phyloP scores from a whole-genome alignment of 1,139 yeast genomes.

The Pichia sp. region DNA sequence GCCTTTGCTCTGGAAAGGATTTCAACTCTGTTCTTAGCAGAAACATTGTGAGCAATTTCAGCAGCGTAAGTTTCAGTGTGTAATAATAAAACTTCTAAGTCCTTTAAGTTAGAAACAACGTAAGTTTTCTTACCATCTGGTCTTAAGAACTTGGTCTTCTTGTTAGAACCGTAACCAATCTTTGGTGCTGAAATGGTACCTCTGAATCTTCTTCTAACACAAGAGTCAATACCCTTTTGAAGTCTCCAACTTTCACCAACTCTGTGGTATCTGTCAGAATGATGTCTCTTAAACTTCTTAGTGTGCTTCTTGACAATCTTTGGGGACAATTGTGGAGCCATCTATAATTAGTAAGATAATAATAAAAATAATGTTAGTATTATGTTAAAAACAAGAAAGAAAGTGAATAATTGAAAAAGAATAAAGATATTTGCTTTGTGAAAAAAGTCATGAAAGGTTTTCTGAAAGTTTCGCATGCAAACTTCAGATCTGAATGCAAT shows the following conservation, averaged over 20 bases:
- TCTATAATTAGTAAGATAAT: slow-evolving; percentile 28
- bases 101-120: slow-evolving; percentile 87
- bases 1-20: slow-evolving; percentile 97
- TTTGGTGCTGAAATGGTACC: slow-evolving; percentile 99
- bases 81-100: slow-evolving; percentile 91
- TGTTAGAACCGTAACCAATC: slow-evolving; percentile 99
- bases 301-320: slow-evolving; percentile 99
- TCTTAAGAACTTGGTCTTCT: slow-evolving; percentile 91
- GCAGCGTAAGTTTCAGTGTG: slow-evolving; percentile 99
- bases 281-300: slow-evolving; percentile 99
- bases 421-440: background rate
- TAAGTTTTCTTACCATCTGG: slow-evolving; percentile 98
- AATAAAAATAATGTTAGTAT: slow-evolving; percentile 5
- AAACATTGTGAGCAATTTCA: slow-evolving; percentile 98
- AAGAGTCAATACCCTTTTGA: slow-evolving; percentile 99
- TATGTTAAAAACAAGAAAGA: background rate
- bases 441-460: background rate
- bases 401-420: background rate
- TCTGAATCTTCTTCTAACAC: slow-evolving; percentile 99
- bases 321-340: slow-evolving; percentile 99
- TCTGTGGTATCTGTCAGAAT: slow-evolving; percentile 99
- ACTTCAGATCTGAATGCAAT: too few relatives aligned
- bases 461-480: too few relatives aligned
- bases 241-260: slow-evolving; percentile 99
- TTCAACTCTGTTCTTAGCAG: slow-evolving; percentile 97